Conservation (phyloP, 495 filamentous ascomycete genomes). For the Hypoxylon cercidicola region DNA sequence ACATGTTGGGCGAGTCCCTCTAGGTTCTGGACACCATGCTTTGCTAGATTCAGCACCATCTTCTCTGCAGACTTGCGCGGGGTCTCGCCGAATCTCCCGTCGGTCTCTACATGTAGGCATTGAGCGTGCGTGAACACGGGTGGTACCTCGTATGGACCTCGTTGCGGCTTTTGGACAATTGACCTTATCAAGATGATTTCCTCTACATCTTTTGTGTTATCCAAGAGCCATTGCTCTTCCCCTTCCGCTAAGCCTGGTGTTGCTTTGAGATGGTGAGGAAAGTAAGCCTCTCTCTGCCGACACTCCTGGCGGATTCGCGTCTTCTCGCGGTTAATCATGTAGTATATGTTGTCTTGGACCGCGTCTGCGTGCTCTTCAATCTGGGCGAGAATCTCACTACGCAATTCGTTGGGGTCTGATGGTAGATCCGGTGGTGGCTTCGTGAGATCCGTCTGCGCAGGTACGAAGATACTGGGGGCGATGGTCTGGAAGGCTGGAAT, state of each 20-base stretch:
- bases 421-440: slow-evolving; percentile 40
- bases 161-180: slow-evolving; percentile 6
- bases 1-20: slow-evolving; percentile 24
- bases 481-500: slow-evolving; percentile 50
- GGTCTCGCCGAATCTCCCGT: slow-evolving; percentile 9
- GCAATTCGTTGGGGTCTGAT: slow-evolving; percentile 44
- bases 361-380: slow-evolving; percentile 54
- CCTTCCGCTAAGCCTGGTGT: slow-evolving; percentile 18
- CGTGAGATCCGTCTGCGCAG: slow-evolving; percentile 50
- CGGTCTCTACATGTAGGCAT: slow-evolving; percentile 14
- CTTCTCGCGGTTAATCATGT: slow-evolving; percentile 54
- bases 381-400: slow-evolving; percentile 49
- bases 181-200: slow-evolving; percentile 30
- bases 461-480: slow-evolving; percentile 56
- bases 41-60: slow-evolving; percentile 31
- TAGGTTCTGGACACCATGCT: slow-evolving; percentile 33
- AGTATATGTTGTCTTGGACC: slow-evolving; percentile 56
- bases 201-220: slow-evolving; percentile 23
- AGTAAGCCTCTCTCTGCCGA: slow-evolving; percentile 17
- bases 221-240: slow-evolving; percentile 19
- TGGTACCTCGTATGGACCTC: slow-evolving; percentile 26
- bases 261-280: slow-evolving; percentile 3
- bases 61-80: slow-evolving; percentile 37
- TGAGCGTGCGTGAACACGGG: slow-evolving; percentile 16
- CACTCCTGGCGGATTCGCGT: slow-evolving; percentile 43